A percentile compares a stretch with the other conserved stretches of the same genome.
These are phyloP conservation scores for Penicillium egyptiacum DNA, from an alignment of 495 filamentous ascomycete genomes.

Conservation along the genomic window DNA sequence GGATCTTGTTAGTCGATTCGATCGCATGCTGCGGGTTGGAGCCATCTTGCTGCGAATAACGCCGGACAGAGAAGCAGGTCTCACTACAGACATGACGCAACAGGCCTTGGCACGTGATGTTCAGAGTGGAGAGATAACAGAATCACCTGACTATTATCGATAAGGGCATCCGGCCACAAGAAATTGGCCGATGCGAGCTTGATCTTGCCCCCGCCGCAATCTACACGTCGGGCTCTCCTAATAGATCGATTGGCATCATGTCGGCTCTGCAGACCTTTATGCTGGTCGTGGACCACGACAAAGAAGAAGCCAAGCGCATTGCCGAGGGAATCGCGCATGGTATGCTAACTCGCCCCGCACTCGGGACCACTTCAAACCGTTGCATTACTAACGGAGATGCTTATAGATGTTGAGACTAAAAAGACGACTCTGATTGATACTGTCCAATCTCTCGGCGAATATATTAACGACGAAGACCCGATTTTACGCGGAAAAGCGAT, in stretches of 20 bases:
- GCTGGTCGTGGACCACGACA: conserved; percentile 63
- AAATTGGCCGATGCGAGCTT: conserved; percentile 23
- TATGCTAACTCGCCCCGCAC: conserved; percentile 33
- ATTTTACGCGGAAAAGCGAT: conserved; percentile 64
- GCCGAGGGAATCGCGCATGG: conserved; percentile 59
- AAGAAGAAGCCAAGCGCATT: conserved; percentile 57
- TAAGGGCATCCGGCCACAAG: conserved; percentile 25
- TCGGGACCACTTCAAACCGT: conserved; percentile 5
- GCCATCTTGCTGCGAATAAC: conserved; percentile 6
- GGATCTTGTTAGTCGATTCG: conserved; percentile 12
- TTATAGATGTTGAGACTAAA: conserved; percentile 60
- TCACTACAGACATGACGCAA: conserved; percentile 27
- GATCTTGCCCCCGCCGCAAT: conserved; percentile 11
- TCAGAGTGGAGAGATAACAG: conserved; percentile 11
- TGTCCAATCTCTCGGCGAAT: conserved; percentile 67
- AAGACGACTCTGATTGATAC: conserved; percentile 64
- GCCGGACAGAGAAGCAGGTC: conserved; percentile 9
- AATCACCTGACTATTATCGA: conserved; percentile 32
- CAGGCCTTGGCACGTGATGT: conserved; percentile 22
- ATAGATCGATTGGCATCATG: conserved; percentile 44
- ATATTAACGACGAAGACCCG: conserved; percentile 69
- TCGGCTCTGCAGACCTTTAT: conserved; percentile 65
- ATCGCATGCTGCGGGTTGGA: conserved; percentile 21
- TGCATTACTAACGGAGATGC: conserved; percentile 18
- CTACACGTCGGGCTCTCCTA: conserved; percentile 13